Evolutionary conservation across 345 rosid species (phyloP), one percentile per base, ranked within the genome.

Genomic region (Euphorbia pulcherrima): DNA sequence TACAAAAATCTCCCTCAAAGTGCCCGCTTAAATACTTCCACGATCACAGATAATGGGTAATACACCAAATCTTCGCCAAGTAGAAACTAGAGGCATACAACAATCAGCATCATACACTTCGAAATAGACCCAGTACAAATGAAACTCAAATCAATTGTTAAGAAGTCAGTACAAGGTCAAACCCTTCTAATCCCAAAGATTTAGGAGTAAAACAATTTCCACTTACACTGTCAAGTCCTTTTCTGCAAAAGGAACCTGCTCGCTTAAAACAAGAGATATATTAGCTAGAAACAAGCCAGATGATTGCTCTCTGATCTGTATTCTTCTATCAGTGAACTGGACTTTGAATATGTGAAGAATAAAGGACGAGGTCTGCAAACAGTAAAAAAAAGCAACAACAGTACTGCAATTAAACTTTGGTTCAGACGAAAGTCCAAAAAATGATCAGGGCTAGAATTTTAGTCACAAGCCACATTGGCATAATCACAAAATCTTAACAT

Each of bases 281-380:
- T 76, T 83, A 16, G 91, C 95, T 72, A 94, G 83, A 71, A 73
- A 77, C 69, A 91, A 51, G 51, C 81, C 87, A 62, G 89, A 81
- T 16, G 95, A 88, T 51, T 88, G 95, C 81, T 87, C 96, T 63
- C 95, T 93, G 27, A 79, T 65, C 64, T 80, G 87, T 71, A 89
- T 61, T 72, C 73, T 83, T 73, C 78, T 89, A 70, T 91, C 99
- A 2, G 88, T 72, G 78, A 86, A 87, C 66, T 87, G 92, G 41
- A 91, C 79, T 80, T 91, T 94, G 82, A 85, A 91, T 65, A 94
- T 84, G 72, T 91, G 92, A 72, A 94, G 91, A 74, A 75, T 91
- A 66, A 89, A 83, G 37, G 96, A 84, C 4, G 96, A 77, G n/a
- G 97, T 94, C 99, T 94, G 95, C 87, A 80, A 75, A 72, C 10